Conservation (phyloP, 495 filamentous ascomycete genomes). For the Mycothermus thermophilus region DNA sequence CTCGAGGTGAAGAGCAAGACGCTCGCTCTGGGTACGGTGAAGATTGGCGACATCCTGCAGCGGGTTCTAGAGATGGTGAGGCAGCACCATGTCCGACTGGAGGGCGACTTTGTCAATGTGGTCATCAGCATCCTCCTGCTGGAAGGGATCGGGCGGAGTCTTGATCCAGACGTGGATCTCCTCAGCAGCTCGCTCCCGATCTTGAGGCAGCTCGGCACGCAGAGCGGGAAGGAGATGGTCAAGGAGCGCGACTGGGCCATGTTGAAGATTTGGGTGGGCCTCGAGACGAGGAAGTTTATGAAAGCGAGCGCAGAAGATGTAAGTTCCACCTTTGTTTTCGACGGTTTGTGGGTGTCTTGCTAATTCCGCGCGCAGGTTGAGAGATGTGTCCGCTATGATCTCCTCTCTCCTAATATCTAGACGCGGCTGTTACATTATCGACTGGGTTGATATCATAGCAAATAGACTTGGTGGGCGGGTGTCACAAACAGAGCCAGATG, state of each 20-base stretch:
- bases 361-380: conserved; percentile 51
- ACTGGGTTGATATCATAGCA: too few relatives aligned
- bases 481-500: too few relatives aligned
- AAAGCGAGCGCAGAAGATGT: conserved; percentile 82
- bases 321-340: conserved; percentile 14
- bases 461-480: too few relatives aligned
- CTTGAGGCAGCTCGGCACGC: conserved; percentile 70
- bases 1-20: conserved; percentile 78
- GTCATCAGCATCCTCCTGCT: conserved; percentile 88
- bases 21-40: conserved; percentile 85
- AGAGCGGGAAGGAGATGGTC: conserved; percentile 52
- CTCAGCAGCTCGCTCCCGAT: conserved; percentile 82
- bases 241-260: conserved; percentile 76
- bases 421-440: background rate
- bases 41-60: conserved; percentile 88
- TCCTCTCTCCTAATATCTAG: conserved; percentile 68
- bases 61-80: conserved; percentile 88
- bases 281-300: conserved; percentile 78
- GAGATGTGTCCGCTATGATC: conserved; percentile 69
- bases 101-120: conserved; percentile 97
- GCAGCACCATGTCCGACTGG: conserved; percentile 81
- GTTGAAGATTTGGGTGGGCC: conserved; percentile 83
- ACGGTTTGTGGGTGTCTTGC: conserved; percentile 12
- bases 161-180: conserved; percentile 80
- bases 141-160: conserved; percentile 80